Evolutionary conservation across 2,329 filamentous ascomycete species (phyloP).

Genomic region (Ophiostoma novo-ulmi): DNA sequence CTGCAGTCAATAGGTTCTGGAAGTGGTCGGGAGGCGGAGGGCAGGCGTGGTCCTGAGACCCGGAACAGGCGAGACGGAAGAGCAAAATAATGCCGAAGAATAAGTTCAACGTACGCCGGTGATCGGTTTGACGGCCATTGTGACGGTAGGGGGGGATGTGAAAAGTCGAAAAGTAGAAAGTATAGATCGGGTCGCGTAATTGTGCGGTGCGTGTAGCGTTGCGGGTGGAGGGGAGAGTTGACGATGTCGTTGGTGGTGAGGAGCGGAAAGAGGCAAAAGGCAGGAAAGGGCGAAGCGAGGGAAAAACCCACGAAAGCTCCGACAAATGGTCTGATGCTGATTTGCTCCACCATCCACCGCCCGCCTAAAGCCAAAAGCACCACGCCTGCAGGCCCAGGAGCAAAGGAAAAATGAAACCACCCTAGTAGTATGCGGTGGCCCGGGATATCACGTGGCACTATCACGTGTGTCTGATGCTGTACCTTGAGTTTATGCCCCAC

Average conservation of each 20-base stretch:
- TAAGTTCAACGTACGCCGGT: constrained; percentile 49
- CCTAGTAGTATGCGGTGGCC: constrained; percentile 18
- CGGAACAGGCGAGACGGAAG: background rate
- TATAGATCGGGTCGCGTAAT: constrained; percentile 3
- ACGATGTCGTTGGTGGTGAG: constrained; percentile 11
- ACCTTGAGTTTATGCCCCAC: background rate
- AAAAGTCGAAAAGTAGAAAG: background rate
- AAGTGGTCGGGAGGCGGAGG: background rate
- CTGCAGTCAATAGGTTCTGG: background rate
- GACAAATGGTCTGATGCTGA: constrained; percentile 29
- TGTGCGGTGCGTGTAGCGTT: constrained; percentile 14
- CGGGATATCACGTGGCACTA: constrained; percentile 24
- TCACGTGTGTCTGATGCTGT: background rate
- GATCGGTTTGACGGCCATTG: constrained; percentile 54
- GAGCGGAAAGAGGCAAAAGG: constrained; percentile 19
- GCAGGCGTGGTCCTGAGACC: background rate
- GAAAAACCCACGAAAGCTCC: constrained; percentile 26
- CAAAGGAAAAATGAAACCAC: constrained; percentile 17
- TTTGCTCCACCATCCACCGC: constrained; percentile 24
- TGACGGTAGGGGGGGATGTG: constrained; percentile 29
- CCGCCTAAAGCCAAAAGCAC: constrained; percentile 12
- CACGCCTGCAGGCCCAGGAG: background rate
- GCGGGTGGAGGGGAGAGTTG: constrained; percentile 12
- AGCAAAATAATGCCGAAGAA: background rate
- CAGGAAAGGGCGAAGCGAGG: constrained; percentile 18